A percentile compares a stretch with the other conserved stretches of the same genome.
phyloP scores from a whole-genome alignment of 352 stramenopile genomes.

The Pythium monospermum region DNA sequence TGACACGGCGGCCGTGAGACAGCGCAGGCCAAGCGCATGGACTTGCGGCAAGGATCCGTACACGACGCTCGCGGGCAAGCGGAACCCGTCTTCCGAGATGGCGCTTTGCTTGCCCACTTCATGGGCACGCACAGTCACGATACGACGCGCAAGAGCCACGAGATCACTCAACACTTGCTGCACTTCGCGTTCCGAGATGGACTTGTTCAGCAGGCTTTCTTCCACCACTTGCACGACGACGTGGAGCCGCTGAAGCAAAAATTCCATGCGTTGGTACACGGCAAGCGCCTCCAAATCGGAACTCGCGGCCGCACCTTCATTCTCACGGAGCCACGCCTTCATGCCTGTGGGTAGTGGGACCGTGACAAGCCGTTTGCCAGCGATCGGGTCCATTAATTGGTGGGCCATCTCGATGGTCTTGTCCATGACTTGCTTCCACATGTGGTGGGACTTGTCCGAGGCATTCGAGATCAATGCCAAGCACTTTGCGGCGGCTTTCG shows the following conservation, averaged over 20 bases:
- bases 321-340: constrained; percentile 58
- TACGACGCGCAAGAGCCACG: constrained; percentile 47
- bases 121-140: constrained; percentile 54
- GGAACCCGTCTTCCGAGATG: constrained; percentile 73
- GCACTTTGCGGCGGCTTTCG: constrained; percentile 30
- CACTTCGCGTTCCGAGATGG: constrained; percentile 72
- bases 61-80: constrained; percentile 63
- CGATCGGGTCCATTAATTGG: constrained; percentile 59
- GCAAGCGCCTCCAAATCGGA: constrained; percentile 28
- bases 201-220: constrained; percentile 38
- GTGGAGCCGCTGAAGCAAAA: constrained; percentile 34
- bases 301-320: constrained; percentile 20
- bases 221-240: constrained; percentile 35
- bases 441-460: constrained; percentile 50
- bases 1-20: constrained; percentile 36
- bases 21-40: constrained; percentile 38
- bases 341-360: constrained; percentile 30
- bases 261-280: constrained; percentile 55
- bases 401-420: constrained; percentile 57
- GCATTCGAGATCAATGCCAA: constrained; percentile 48
- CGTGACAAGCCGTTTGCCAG: constrained; percentile 38
- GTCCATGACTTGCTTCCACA: constrained; percentile 65
- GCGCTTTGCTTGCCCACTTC: constrained; percentile 80
- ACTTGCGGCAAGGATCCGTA: constrained; percentile 61
- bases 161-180: constrained; percentile 57